phyloP scores from a whole-genome alignment of 2,329 filamentous ascomycete species.

The Penicillium hesseltinei region DNA sequence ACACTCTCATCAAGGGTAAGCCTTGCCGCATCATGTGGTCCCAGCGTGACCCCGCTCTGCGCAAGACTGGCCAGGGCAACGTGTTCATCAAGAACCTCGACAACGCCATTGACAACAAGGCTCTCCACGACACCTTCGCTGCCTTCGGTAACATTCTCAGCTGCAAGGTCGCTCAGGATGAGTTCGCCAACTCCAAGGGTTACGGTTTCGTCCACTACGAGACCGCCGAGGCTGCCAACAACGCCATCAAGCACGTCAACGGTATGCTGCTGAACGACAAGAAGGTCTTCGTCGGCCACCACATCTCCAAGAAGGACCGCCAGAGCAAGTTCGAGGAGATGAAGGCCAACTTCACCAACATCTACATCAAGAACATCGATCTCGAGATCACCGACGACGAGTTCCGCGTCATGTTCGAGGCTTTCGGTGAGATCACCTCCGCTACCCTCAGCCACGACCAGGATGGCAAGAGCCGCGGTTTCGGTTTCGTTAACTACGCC shows the following conservation, averaged over 20 bases:
- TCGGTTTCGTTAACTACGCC: conserved; percentile 94
- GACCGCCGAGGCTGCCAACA: conserved; percentile 92
- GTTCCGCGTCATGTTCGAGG: conserved; percentile 90
- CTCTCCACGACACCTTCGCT: conserved; percentile 97
- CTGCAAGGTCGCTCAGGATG: conserved; percentile 99
- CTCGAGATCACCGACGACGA: conserved; percentile 84
- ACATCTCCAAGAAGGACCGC: conserved; percentile 99
- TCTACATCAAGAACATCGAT: conserved; percentile 98
- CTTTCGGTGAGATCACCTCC: conserved; percentile 90
- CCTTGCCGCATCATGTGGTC: conserved; percentile 99
- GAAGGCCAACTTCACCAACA: conserved; percentile 99
- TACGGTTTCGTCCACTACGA: conserved; percentile 99
- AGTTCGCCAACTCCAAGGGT: conserved; percentile 94
- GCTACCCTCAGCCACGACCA: conserved; percentile 85
- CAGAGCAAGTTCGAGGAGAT: conserved; percentile 99
- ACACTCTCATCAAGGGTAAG: conserved; percentile 97
- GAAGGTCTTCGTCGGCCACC: conserved; percentile 99
- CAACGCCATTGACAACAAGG: conserved; percentile 99
- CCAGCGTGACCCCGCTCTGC: conserved; percentile 96
- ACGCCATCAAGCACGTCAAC: conserved; percentile 99
- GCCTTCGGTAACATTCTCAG: conserved; percentile 98
- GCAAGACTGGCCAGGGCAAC: conserved; percentile 98
- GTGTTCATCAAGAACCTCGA: conserved; percentile 99
- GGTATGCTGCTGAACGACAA: conserved; percentile 99
- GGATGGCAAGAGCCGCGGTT: conserved; percentile 91